These are phyloP conservation scores for Irpex rosettiformis DNA, from an alignment of 1,284 basidiomycete genomes.

Conservation along the genomic window DNA sequence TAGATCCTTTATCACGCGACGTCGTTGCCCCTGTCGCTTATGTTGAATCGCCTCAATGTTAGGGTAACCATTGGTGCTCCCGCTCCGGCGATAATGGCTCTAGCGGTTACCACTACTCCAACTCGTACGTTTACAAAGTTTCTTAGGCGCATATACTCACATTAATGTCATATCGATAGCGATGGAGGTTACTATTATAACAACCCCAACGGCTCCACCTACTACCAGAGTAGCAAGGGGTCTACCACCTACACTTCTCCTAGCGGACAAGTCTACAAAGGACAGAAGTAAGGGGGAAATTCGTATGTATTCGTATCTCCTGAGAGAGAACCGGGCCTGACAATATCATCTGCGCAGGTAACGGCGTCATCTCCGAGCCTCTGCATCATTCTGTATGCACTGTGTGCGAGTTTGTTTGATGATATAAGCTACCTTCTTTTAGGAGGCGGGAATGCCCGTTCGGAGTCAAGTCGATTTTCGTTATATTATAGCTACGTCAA, in stretches of 20 bases:
- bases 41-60: no score
- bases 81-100: conserved; percentile 20
- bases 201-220: conserved; percentile 23
- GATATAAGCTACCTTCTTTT: not conserved
- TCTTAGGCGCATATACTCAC: not conserved
- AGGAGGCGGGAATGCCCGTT: not conserved
- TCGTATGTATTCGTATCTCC: not conserved
- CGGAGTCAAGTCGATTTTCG: not conserved
- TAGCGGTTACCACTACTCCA: conserved; percentile 28
- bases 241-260: conserved; percentile 20
- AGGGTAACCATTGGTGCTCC: conserved; percentile 28
- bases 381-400: not conserved
- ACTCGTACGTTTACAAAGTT: conserved; percentile 18
- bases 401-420: not conserved
- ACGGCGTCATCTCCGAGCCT: not conserved
- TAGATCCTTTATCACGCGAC: not conserved
- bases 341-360: not conserved
- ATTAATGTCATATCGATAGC: conserved; percentile 8
- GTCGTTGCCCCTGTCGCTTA: no score
- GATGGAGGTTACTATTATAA: conserved; percentile 26
- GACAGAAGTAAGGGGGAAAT: not conserved
- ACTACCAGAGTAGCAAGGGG: conserved; percentile 23
- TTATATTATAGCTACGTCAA: not conserved
- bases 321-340: not conserved
- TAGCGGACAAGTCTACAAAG: conserved; percentile 12